Evolutionary conservation across 441 rosid species (phyloP).

Genomic region (Pelargonium cotyledonis): DNA sequence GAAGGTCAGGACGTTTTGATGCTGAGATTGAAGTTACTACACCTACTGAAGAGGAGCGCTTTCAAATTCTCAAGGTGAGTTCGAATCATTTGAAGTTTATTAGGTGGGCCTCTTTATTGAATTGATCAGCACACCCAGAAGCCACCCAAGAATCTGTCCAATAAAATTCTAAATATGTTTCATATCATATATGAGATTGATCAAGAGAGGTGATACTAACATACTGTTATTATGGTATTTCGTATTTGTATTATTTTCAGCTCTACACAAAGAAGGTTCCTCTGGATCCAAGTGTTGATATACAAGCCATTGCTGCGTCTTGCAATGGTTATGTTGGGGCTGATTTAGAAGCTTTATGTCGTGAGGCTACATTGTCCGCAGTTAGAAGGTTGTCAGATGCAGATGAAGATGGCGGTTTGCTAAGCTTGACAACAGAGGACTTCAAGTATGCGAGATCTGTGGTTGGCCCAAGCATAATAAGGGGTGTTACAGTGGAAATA

Average conservation of each 20-base stretch:
- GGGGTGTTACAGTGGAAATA: slow-evolving; percentile 83
- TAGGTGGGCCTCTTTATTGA: not conserved
- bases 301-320: slow-evolving; percentile 63
- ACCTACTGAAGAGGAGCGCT: slow-evolving; percentile 72
- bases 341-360: slow-evolving; percentile 90
- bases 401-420: slow-evolving; percentile 24
- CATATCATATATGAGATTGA: not conserved
- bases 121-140: not conserved
- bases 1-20: slow-evolving; percentile 83
- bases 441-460: slow-evolving; percentile 62
- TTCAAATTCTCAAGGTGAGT: slow-evolving; percentile 68
- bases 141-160: not conserved
- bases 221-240: slow-evolving; percentile 11
- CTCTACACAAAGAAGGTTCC: slow-evolving; percentile 64
- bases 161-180: not conserved
- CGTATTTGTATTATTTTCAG: slow-evolving; percentile 37
- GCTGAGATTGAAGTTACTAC: slow-evolving; percentile 75
- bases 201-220: not conserved
- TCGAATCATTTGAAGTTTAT: slow-evolving; percentile 12
- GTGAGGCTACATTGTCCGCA: slow-evolving; percentile 63
- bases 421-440: slow-evolving; percentile 48
- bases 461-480: slow-evolving; percentile 84
- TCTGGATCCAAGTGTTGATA: slow-evolving; percentile 47
- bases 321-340: slow-evolving; percentile 94
- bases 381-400: slow-evolving; percentile 44